A percentile compares a stretch with the other conserved stretches of the same genome.
These are phyloP conservation scores for Citrus trifoliata DNA, from an alignment of 345 rosid genomes.

Conservation along the genomic window DNA sequence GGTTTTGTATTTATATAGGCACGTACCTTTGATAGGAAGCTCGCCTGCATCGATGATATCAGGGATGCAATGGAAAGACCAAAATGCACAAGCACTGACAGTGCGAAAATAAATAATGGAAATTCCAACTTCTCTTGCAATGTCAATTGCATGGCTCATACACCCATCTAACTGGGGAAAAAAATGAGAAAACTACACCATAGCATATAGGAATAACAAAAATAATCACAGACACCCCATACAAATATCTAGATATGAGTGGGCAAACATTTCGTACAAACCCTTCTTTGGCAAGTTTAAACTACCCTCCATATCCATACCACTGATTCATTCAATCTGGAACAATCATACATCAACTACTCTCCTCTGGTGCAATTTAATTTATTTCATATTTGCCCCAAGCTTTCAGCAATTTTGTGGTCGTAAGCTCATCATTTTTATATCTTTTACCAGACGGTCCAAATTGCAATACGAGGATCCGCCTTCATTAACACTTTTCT, in stretches of 20 bases:
- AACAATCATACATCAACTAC: too few species aligned
- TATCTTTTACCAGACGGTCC: background rate
- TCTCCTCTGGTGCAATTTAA: too few species aligned
- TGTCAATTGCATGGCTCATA: conserved; percentile 26
- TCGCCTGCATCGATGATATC: conserved; percentile 35
- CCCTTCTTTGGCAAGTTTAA: too few species aligned
- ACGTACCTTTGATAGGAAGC: conserved; percentile 39
- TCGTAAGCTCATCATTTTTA: background rate
- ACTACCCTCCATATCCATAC: too few species aligned
- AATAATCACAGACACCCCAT: too few species aligned
- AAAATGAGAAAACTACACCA: too few species aligned
- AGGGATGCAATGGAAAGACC: conserved; percentile 33
- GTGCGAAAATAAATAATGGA: conserved; percentile 33
- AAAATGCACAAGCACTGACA: conserved; percentile 26
- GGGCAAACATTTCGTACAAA: too few species aligned
- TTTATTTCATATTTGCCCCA: too few species aligned
- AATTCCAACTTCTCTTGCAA: conserved; percentile 30
- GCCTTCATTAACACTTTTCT: background rate
- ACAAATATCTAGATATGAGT: too few species aligned
- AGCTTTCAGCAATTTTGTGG: background rate
- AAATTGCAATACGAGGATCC: background rate
- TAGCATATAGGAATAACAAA: too few species aligned
- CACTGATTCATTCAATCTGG: too few species aligned
- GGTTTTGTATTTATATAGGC: too few species aligned
- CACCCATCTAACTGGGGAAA: background rate